A percentile compares a stretch with the other conserved stretches of the same genome.
phyloP scores from a whole-genome alignment of 345 rosid genomes.

The Eucalyptus tenuipes region DNA sequence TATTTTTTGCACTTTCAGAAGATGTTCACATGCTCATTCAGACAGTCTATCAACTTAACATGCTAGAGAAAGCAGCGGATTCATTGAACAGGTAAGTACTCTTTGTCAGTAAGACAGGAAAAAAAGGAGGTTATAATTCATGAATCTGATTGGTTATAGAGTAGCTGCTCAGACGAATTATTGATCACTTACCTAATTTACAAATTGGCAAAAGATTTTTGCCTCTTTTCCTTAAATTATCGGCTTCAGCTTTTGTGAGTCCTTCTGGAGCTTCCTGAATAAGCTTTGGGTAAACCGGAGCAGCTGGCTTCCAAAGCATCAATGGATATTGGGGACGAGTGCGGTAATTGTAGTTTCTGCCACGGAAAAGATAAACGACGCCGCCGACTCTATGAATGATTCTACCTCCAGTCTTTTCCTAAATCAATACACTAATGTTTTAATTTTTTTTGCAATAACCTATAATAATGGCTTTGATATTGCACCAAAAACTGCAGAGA shows the following conservation, averaged over 20 bases:
- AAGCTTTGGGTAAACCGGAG: constrained; percentile 94
- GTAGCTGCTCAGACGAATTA: background rate
- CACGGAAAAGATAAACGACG: constrained; percentile 73
- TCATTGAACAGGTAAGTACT: background rate
- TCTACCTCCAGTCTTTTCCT: constrained; percentile 87
- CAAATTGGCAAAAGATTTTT: constrained; percentile 68
- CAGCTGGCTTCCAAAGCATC: constrained; percentile 97
- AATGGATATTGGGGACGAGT: constrained; percentile 74
- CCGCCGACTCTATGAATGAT: constrained; percentile 73
- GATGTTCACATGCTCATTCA: background rate
- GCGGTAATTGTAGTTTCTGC: constrained; percentile 75
- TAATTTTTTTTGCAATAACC: background rate
- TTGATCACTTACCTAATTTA: constrained; percentile 50
- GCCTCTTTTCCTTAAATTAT: constrained; percentile 49
- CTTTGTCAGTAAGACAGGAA: background rate
- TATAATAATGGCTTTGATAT: background rate
- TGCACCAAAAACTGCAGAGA: background rate
- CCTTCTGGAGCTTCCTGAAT: constrained; percentile 90
- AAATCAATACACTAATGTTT: background rate
- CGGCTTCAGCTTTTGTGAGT: constrained; percentile 64
- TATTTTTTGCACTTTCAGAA: background rate
- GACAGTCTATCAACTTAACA: background rate
- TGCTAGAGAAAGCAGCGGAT: background rate
- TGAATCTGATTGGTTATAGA: background rate
- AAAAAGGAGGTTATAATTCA: background rate